Evolutionary conservation across 208 protist species (phyloP), one percentile per base, ranked within the genome.

Genomic region (Leishmania lainsoni): DNA sequence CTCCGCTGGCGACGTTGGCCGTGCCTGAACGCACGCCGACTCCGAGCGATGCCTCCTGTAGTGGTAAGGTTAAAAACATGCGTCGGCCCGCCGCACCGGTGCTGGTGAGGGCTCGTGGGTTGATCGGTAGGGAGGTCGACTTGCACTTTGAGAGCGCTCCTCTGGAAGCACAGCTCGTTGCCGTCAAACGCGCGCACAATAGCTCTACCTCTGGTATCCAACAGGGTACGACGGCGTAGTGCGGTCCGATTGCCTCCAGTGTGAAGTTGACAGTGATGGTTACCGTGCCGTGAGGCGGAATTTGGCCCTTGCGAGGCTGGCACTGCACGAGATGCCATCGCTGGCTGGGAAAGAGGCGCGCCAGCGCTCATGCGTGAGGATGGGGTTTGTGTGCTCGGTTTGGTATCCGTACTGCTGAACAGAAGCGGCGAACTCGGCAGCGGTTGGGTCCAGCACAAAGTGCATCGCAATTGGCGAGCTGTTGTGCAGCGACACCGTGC

Each of bases 401-500:
- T 71, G 10, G 17, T 66, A 51, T 14, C 49, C 59, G 32, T 51
- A 52, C 29, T 83, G 49, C n/a, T 63, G 74, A 66, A 87, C 51
- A 42, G 79, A 84, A 20, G 66, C 63, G 20, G 49, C 80, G 68
- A 82, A 87, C 79, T 95, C 92, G 20, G 75, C 84, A 49, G 77
- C 76, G 8, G 82, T 91, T 3, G 94, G 92, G 78, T 98, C 91
- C 45, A 95, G 89, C 51, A 86, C 66, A 68, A 96, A 98, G 81
- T 93, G 88, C 45, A 98, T 81, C 58, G 83, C 81, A 22, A 89
- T 90, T 10, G 92, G 87, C 0, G 92, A 95, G 68, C 84, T 86
- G 84, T 96, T 98, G 70, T 89, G 89, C 87, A 98, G 81, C 32
- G 86, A 91, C 26, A 96, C 87, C 45, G 89, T 88, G 29, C 94